A percentile compares a stretch with the other conserved stretches of the same genome.
These are phyloP conservation scores for Pythium plurisporium DNA, from an alignment of 352 stramenopile genomes.

Conservation along the genomic window DNA sequence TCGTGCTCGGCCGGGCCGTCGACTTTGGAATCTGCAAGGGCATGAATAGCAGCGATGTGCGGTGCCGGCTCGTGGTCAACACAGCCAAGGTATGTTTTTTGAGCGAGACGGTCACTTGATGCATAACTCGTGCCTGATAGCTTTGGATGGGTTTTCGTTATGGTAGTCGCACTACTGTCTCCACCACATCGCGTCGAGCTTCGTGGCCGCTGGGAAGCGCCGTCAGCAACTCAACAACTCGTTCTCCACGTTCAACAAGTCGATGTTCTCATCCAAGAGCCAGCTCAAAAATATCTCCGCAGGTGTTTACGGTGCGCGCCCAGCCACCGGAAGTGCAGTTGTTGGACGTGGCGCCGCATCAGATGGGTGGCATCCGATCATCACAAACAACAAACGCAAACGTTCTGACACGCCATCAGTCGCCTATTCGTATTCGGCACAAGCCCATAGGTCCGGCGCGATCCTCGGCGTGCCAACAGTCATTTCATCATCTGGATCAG, in stretches of 20 bases:
- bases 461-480: slow-evolving; percentile 36
- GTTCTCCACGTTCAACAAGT: slow-evolving; percentile 57
- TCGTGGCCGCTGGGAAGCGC: slow-evolving; percentile 62
- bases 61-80: slow-evolving; percentile 71
- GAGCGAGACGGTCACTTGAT: too few species aligned
- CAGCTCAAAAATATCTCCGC: slow-evolving; percentile 75
- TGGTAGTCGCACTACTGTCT: slow-evolving; percentile 61
- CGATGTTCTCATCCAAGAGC: slow-evolving; percentile 44
- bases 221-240: slow-evolving; percentile 78
- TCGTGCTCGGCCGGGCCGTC: slow-evolving; percentile 50
- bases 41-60: slow-evolving; percentile 46
- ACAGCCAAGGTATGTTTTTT: slow-evolving; percentile 45
- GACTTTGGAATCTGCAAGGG: slow-evolving; percentile 83
- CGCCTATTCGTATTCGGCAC: background rate
- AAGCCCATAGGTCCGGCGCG: background rate
- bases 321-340: slow-evolving; percentile 10
- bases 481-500: slow-evolving; percentile 39
- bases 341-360: slow-evolving; percentile 1
- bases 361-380: slow-evolving; percentile 29
- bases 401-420: slow-evolving; percentile 21
- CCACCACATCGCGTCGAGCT: slow-evolving; percentile 70
- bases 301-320: slow-evolving; percentile 58
- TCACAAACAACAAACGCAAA: slow-evolving; percentile 44
- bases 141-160: background rate
- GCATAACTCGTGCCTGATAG: too few species aligned